Base-by-base conservation (phyloP, 2,329 filamentous ascomycete species). In the Aureobasidium mangrovei region DNA sequence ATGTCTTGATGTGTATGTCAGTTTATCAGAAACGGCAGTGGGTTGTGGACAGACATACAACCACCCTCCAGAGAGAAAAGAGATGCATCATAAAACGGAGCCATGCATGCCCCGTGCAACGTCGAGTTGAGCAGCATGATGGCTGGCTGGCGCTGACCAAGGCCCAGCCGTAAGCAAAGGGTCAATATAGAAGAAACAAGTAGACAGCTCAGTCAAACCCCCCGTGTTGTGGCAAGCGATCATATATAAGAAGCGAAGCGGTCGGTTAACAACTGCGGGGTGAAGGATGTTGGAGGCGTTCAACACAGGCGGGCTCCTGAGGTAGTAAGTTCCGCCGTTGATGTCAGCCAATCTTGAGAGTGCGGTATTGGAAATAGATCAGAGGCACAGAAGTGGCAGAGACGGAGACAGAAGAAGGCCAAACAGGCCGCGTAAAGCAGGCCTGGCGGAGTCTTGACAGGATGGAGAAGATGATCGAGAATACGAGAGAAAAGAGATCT, bases 71-170 rank as follows among this genome's bases (percentile, higher is more conserved):
- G 44, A 77, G 79, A 64, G 85, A 94, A 56, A 77, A 68, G 31
- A 9, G 70, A 69, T 56, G 77, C 76, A 65, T 87, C 81, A 58
- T 84, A 76, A 65, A 93, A 91, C 4, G 88, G 88, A 49, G 76
- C 60, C 54, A 54, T 54, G 12, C 57, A 59, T 32, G 38, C 53
- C 26, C 55, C 52, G 26, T 43, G 44, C 8, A 57, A 40, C 7
- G 55, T 47, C 24, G 55, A 38, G 43, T 59, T 57, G 38, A 55
- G 32, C 12, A 48, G 47, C 57, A 58, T 58, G n/a, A 8, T 29
- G 24, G 35, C 27, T 27, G 46, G 24, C 27, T 40, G 28, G 10
- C 40, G 12, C 33, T 38, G 45, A 35, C 45, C 45, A 12, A 47
- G 26, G 33, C 32, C 45, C 45, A 38, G 32, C 28, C 45, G 33